Percentiles rank a stretch among this genome's conserved stretches.
phyloP scores from a whole-genome alignment of 768 basidiomycete species.

The Dacryopinax spathularia region DNA sequence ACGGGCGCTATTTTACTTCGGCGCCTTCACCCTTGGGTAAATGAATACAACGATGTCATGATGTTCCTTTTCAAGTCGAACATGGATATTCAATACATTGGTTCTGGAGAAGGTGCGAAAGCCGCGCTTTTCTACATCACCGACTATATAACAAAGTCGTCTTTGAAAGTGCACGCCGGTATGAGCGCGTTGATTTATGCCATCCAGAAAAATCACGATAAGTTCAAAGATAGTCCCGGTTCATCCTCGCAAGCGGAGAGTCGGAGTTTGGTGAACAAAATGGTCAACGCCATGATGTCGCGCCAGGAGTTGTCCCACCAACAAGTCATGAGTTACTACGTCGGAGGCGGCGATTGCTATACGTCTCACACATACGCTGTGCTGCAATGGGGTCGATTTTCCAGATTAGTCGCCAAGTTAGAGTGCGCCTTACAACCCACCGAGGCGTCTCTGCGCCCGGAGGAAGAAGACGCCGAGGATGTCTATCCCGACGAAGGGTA shows the following conservation, averaged over 20 bases:
- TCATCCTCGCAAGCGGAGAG: neutral
- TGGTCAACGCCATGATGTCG: neutral
- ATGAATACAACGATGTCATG: constrained; percentile 32
- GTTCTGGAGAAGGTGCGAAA: constrained; percentile 29
- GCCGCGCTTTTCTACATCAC: constrained; percentile 37
- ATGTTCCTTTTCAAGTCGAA: constrained; percentile 28
- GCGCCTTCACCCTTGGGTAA: constrained; percentile 29
- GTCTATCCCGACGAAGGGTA: neutral
- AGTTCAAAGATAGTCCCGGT: neutral
- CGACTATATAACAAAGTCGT: constrained; percentile 35
- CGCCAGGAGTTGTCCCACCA: constrained; percentile 21
- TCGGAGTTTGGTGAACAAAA: neutral
- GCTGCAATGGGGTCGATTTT: constrained; percentile 6
- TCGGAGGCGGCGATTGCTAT: constrained; percentile 18
- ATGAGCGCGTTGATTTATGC: neutral
- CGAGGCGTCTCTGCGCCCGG: too few species aligned
- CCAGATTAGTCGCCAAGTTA: neutral
- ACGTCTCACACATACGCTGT: constrained; percentile 10
- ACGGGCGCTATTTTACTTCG: constrained; percentile 17
- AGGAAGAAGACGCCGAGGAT: too few species aligned
- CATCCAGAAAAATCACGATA: neutral
- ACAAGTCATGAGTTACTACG: constrained; percentile 21
- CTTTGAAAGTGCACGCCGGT: constrained; percentile 30
- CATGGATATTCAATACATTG: constrained; percentile 38
- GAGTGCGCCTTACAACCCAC: too few species aligned